These are phyloP conservation scores for Chytriomyces hyalinus DNA, from an alignment of 192 early-diverging fungal genomes.

Conservation along the genomic window DNA sequence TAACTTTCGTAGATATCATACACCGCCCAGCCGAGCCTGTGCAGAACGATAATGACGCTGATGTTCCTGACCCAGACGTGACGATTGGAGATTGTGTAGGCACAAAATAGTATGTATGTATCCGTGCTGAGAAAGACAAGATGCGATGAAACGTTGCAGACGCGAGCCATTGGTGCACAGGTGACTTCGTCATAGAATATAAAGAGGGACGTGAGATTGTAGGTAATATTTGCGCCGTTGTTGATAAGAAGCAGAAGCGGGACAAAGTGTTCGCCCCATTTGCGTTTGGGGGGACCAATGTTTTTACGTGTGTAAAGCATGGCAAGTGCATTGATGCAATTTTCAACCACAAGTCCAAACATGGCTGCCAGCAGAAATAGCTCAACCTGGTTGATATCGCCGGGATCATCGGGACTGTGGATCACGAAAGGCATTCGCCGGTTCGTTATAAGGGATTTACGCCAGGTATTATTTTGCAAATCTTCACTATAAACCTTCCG, in stretches of 20 bases:
- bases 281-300: background rate
- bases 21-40: background rate
- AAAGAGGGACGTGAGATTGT: background rate
- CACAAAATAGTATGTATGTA: background rate
- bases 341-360: too few species aligned
- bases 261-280: background rate
- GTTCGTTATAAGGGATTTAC: too few species aligned
- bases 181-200: background rate
- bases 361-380: too few species aligned
- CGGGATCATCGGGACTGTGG: too few species aligned
- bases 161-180: background rate
- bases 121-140: background rate
- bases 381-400: too few species aligned
- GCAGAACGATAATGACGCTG: background rate
- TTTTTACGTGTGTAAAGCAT: background rate
- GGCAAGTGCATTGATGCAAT: too few species aligned
- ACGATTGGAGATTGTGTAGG: slow-evolving; percentile 1
- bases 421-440: too few species aligned
- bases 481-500: too few species aligned
- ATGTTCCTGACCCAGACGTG: background rate
- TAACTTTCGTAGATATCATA: background rate
- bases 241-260: background rate
- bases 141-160: background rate
- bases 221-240: background rate
- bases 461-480: too few species aligned